phyloP scores from a whole-genome alignment of 1,284 basidiomycete species.

The Xerocomus amazonicus region DNA sequence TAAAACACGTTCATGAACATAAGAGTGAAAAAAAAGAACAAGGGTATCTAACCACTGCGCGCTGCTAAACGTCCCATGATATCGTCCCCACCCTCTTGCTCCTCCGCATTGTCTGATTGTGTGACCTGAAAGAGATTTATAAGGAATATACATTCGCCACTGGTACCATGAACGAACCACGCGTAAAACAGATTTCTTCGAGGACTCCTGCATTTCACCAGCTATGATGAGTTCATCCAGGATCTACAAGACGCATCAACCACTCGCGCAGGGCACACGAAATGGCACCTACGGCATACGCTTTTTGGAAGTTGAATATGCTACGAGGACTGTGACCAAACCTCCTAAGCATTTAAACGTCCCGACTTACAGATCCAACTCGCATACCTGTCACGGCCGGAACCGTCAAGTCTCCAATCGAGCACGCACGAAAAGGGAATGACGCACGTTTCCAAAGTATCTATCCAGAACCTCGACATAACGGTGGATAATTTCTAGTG shows the following conservation, averaged over 20 bases:
- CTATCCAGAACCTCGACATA: constrained; percentile 99
- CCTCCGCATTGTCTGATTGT: constrained; percentile 75
- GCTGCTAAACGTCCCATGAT: constrained; percentile 71
- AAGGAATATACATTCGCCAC: neutral
- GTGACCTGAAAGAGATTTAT: constrained; percentile 53
- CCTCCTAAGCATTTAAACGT: neutral
- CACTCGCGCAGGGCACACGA: constrained; percentile 1
- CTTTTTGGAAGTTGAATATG: constrained; percentile 99
- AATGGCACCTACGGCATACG: constrained; percentile 71
- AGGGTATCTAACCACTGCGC: constrained; percentile 51
- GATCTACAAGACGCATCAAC: constrained; percentile 52
- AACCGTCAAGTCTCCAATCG: constrained; percentile 2
- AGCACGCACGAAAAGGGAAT: neutral
- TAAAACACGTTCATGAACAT: constrained; percentile 12
- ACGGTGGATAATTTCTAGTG: constrained; percentile 95
- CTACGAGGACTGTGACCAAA: constrained; percentile 37
- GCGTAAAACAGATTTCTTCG: constrained; percentile 94
- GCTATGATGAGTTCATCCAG: constrained; percentile 97
- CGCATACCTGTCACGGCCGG: constrained; percentile 70
- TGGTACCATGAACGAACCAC: constrained; percentile 51
- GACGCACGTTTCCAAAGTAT: constrained; percentile 94
- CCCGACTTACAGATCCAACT: constrained; percentile 79
- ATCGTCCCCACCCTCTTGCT: constrained; percentile 79
- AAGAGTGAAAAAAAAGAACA: neutral
- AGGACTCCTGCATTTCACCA: constrained; percentile 97